A percentile compares a stretch with the other conserved stretches of the same genome.
phyloP scores from a whole-genome alignment of 805 yeast species.

The Kuraishia ogatae region DNA sequence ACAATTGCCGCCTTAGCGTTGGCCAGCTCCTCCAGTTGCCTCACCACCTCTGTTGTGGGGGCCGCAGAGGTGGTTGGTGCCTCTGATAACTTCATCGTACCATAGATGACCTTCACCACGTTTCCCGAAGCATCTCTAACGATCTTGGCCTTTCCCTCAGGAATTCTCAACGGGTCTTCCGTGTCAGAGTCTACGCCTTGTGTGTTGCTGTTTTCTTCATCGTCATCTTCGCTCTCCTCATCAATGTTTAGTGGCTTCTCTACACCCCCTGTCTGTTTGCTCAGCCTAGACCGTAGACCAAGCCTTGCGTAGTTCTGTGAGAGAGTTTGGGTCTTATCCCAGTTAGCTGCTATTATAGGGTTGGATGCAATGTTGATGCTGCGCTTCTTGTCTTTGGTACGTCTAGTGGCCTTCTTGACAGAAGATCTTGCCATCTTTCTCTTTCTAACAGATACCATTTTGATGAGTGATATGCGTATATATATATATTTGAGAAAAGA shows the following conservation, averaged over 20 bases:
- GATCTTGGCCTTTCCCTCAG: conserved; percentile 73
- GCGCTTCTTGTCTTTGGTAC: conserved; percentile 61
- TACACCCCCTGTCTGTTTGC: conserved; percentile 71
- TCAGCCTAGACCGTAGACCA: conserved; percentile 66
- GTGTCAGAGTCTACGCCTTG: conserved; percentile 23
- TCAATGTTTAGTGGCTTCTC: conserved; percentile 38
- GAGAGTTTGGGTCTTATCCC: conserved; percentile 80
- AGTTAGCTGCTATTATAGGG: conserved; percentile 78
- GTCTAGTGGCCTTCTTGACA: conserved; percentile 60
- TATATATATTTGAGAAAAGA: too few relatives aligned
- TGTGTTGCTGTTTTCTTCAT: conserved; percentile 11
- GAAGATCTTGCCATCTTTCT: conserved; percentile 76
- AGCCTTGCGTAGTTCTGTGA: conserved; percentile 79
- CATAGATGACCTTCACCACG: conserved; percentile 60
- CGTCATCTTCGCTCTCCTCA: conserved; percentile 29
- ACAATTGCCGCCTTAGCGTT: conserved; percentile 21
- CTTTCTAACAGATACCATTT: conserved; percentile 56
- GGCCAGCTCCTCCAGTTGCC: conserved; percentile 59
- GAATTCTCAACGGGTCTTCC: conserved; percentile 52
- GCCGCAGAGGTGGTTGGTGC: conserved; percentile 22
- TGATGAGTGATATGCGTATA: conserved; percentile 1
- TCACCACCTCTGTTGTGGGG: conserved; percentile 47
- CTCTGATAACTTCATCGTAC: conserved; percentile 33
- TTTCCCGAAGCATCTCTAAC: conserved; percentile 63
- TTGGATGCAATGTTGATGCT: conserved; percentile 59